Evolutionary conservation across 768 basidiomycete species (phyloP).

Genomic region (Mycena vulgaris): DNA sequence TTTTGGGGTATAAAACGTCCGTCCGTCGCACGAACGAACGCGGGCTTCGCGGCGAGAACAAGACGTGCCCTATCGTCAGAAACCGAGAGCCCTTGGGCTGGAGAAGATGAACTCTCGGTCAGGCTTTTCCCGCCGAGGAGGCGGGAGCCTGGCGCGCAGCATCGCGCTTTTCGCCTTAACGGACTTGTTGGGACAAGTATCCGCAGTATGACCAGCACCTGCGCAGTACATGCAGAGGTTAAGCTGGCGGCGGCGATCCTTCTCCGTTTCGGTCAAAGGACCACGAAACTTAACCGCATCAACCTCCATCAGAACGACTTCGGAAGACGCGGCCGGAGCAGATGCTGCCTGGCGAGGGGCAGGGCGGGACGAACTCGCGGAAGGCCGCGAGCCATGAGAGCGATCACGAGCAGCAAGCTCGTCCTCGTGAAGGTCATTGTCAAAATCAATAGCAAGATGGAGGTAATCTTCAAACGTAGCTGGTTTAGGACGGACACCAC

Average conservation of each 20-base stretch:
- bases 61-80: too few species aligned
- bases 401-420: neutral
- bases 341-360: neutral
- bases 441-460: constrained; percentile 5
- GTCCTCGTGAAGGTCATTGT: constrained; percentile 14
- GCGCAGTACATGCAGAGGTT: too few species aligned
- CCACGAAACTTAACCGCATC: constrained; percentile 13
- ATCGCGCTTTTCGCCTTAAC: constrained; percentile 3
- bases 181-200: too few species aligned
- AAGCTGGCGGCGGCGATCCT: constrained; percentile 20
- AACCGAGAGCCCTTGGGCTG: too few species aligned
- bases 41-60: too few species aligned
- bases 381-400: neutral
- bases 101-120: too few species aligned
- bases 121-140: too few species aligned
- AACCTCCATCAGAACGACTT: constrained; percentile 23
- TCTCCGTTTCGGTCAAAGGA: constrained; percentile 8
- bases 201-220: too few species aligned
- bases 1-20: constrained; percentile 24
- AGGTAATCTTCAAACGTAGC: constrained; percentile 6
- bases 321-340: constrained; percentile 3
- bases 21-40: constrained; percentile 23
- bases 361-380: constrained; percentile 4
- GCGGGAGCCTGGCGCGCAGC: constrained; percentile 15
- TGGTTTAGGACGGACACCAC: neutral